Evolutionary conservation across 768 basidiomycete genomes (phyloP).

Genomic region (Phaeotremella fagi): DNA sequence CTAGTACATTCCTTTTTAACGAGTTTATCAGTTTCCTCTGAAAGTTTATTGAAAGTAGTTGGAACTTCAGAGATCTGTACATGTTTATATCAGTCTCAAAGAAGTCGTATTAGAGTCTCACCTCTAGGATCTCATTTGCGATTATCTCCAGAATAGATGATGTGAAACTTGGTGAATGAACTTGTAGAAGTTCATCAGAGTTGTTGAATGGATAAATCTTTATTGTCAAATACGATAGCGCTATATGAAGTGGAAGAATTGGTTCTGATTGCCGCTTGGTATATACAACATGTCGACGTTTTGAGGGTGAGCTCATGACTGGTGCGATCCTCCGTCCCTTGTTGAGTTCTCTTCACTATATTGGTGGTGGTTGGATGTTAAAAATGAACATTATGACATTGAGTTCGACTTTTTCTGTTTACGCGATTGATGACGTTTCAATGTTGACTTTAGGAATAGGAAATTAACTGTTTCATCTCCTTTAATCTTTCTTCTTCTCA

Average conservation of each 20-base stretch:
- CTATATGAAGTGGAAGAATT: constrained; percentile 24
- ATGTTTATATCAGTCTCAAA: background rate
- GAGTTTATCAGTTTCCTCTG: constrained; percentile 18
- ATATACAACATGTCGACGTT: background rate
- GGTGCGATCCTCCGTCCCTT: no score
- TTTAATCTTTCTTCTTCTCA: no score
- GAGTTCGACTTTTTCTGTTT: background rate
- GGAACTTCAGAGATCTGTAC: constrained; percentile 18
- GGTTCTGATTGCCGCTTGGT: constrained; percentile 15
- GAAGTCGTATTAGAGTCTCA: constrained; percentile 4
- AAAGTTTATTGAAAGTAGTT: constrained; percentile 11
- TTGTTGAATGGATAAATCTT: constrained; percentile 28
- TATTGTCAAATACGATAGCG: constrained; percentile 25
- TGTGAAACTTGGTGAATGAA: constrained; percentile 28
- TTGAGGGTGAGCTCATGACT: background rate
- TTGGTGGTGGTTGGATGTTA: no score
- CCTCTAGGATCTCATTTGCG: constrained; percentile 29
- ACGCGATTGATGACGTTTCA: background rate
- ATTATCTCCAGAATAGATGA: constrained; percentile 25
- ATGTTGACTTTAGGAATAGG: no score
- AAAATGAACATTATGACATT: no score
- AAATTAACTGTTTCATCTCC: background rate
- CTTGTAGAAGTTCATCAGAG: background rate
- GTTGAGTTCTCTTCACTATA: no score
- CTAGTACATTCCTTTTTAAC: constrained; percentile 14